Base-by-base conservation (phyloP, 176 grass and related monocot species). In the Oryza officinalis region DNA sequence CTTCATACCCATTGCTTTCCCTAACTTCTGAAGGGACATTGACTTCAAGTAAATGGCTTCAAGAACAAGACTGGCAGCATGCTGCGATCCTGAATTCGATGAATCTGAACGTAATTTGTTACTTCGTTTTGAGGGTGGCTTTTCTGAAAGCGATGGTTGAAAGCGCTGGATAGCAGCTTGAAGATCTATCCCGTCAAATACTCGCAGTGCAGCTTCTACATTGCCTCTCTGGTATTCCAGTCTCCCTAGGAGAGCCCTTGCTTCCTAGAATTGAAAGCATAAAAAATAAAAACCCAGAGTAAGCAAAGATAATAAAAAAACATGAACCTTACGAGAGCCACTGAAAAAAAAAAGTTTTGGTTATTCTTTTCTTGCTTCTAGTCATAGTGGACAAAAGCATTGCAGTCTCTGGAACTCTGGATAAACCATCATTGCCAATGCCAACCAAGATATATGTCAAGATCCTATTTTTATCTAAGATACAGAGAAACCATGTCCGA, bases 21-120 rank as follows among this genome's bases (percentile, higher is more conserved):
- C 91, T 80, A 99, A 83, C 72, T 96, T 99, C 60, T 95, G 89
- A 57, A 99, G 89, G 25, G 96, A 96, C 96, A 99, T 94, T 41
- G 96, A 89, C 81, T 96, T 99, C 86, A 96, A 88, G 86, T 96
- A 99, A 86, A 99, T 96, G 63, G 97, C 97, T 88, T 99, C 97
- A 52, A 99, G 89, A 75, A 99, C 91, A 63, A 96, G 97, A 67
- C 89, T 99, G 65, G 97, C 93, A 40, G 97, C 91, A 87, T 96
- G 91, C 63, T 99, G 97, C 25, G 97, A 96, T 77, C 82, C 86
- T 20, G 91, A 89, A 85, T 85, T 86, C 11, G 93, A 83, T 59
- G 93, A 91, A 54, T 82, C 91, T 54, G 89, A 80, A 50, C 76
- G 73, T 54, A 85, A 81, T 74, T 92, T 94, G 71, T 69, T 86